Conservation (phyloP, 164 flowering plant species). For the Cinnamomum chago region DNA sequence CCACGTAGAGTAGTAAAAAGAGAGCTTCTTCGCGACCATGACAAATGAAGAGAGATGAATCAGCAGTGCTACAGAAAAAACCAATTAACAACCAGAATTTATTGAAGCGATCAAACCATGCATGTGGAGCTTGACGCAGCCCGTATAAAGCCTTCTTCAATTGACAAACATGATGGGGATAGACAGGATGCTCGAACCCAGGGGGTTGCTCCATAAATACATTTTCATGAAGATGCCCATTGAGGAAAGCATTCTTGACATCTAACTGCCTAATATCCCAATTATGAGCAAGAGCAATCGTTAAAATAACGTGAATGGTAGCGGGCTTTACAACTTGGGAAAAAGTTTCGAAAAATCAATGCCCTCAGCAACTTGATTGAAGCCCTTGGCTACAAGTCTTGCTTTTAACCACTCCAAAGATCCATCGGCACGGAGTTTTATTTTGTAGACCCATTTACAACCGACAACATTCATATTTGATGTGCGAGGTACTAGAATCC, state of each 20-base stretch:
- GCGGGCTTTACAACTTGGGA: slow-evolving; percentile 8
- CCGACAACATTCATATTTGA: neutral
- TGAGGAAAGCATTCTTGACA: neutral
- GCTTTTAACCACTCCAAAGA: neutral
- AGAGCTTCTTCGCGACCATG: neutral
- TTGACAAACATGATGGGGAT: neutral
- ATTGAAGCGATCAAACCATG: neutral
- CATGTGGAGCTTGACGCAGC: neutral
- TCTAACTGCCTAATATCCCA: no score
- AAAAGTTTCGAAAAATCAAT: slow-evolving; percentile 2
- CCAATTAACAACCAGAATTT: neutral
- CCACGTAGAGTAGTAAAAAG: neutral
- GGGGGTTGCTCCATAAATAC: slow-evolving; percentile 12
- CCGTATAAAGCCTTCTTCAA: neutral
- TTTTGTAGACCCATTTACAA: slow-evolving; percentile 11
- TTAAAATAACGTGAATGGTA: neutral
- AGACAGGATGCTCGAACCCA: neutral
- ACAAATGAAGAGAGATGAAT: neutral
- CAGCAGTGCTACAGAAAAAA: neutral
- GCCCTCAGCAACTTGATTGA: neutral
- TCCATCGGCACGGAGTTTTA: neutral
- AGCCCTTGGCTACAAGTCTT: neutral
- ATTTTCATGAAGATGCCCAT: neutral
- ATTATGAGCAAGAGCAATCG: neutral
- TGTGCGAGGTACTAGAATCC: slow-evolving; percentile 5